phyloP scores from a whole-genome alignment of 768 basidiomycete species.

The Leccinum fibrillosum region DNA sequence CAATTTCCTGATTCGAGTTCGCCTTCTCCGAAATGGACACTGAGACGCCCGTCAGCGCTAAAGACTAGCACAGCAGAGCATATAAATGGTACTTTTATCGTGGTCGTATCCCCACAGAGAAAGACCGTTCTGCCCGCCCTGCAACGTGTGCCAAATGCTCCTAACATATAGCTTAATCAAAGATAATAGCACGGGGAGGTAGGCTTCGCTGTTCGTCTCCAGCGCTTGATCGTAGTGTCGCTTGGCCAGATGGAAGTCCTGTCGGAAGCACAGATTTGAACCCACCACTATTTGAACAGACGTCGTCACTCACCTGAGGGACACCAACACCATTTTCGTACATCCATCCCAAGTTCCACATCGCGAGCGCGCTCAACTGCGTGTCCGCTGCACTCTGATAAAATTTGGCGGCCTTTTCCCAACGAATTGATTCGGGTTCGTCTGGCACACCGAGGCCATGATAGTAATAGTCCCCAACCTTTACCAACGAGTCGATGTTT shows the following conservation, averaged over 20 bases:
- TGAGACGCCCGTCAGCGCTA: conserved; percentile 12
- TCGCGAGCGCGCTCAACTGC: conserved; percentile 87
- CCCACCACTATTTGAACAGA: background rate
- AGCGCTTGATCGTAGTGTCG: conserved; percentile 89
- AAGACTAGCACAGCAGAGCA: background rate
- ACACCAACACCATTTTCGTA: conserved; percentile 96
- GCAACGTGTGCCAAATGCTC: conserved; percentile 80
- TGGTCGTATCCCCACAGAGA: conserved; percentile 63
- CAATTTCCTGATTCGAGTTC: conserved; percentile 24
- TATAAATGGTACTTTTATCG: conserved; percentile 32
- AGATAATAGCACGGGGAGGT: conserved; percentile 81
- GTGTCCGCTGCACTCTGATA: conserved; percentile 95
- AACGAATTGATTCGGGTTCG: conserved; percentile 58
- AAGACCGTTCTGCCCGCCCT: conserved; percentile 66
- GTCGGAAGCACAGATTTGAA: background rate
- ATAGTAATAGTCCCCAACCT: conserved; percentile 98
- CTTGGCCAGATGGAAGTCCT: conserved; percentile 98
- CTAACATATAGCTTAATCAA: conserved; percentile 77
- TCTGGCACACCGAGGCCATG: conserved; percentile 79
- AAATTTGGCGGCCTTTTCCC: conserved; percentile 90
- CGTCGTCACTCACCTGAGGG: conserved; percentile 54
- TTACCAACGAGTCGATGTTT: conserved; percentile 95
- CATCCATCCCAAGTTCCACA: conserved; percentile 99
- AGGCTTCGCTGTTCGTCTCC: conserved; percentile 86
- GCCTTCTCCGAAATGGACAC: conserved; percentile 25